Evolutionary conservation across 352 stramenopile genomes (phyloP), one percentile per base, ranked within the genome.

Genomic region (Phytopythium ostracodes): DNA sequence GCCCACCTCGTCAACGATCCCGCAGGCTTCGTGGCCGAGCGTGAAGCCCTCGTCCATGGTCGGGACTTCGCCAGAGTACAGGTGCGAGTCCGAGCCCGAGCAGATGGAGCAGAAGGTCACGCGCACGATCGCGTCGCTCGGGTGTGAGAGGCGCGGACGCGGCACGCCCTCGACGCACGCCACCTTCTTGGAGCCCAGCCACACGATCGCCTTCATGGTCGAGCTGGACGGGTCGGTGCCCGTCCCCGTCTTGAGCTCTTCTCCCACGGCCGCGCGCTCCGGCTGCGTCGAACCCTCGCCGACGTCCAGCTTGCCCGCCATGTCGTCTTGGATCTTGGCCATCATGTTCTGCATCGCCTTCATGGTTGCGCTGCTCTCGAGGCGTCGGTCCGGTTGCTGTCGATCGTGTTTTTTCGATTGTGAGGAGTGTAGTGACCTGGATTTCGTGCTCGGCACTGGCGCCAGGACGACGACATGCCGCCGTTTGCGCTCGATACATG

Each of bases 21-120:
- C 77, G 22, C 73, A 56, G 6, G 75, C 71, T 40, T 87, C 77
- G 55, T 84, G 77, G 42, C 77, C 77, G 12, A 77, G 63, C 24
- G 83, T 79, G 47, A 68, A 60, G 4, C 77, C 75, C 17, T 68
- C 65, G 59, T 76, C 64, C 38, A 72, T 56, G 14, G 73, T 76
- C 24, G 74, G 70, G 40, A 84, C 25, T 9, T 72, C 38, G 14
- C 71, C 74, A 3, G 74, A 71, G 68, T 76, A 73, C 42, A 82
- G 7, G 59, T 79, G 55, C 1, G 72, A 59, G 31, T 82, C 74
- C 53, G 62, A 77, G 36, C 71, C 74, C 50, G 72, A 80, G 35
- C 52, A 58, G 46, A 81, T 75, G 22, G 68, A 60, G 44, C 65
- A 73, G 12, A 70, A 61, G 50, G 71, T 65, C n/a, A 79, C 62